A percentile compares a stretch with the other conserved stretches of the same genome.
phyloP scores from a whole-genome alignment of 345 rosid genomes.

The Kernera saxatilis region DNA sequence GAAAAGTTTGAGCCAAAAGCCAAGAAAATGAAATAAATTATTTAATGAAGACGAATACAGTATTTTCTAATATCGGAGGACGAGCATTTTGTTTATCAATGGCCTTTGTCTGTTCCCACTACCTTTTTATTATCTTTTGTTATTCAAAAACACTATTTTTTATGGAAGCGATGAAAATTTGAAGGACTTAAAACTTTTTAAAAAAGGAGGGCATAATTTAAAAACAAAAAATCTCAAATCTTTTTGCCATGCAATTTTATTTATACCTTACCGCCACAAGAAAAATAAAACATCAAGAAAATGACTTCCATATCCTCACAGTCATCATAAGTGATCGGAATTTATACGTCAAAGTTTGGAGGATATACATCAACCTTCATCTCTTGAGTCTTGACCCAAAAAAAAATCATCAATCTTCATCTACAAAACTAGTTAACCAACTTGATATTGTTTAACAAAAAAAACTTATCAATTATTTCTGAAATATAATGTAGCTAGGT shows the following conservation, averaged over 20 bases:
- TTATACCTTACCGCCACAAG: background rate
- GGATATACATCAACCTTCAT: background rate
- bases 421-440: background rate
- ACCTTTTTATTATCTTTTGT: conserved; percentile 18
- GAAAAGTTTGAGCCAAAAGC: conserved; percentile 26
- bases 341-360: background rate
- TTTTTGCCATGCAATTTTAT: conserved; percentile 13
- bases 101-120: conserved; percentile 23
- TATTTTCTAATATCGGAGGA: conserved; percentile 11
- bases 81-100: conserved; percentile 8
- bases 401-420: background rate
- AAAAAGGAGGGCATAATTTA: conserved; percentile 4
- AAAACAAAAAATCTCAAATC: background rate
- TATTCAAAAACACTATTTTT: conserved; percentile 5
- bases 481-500: background rate
- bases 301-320: background rate
- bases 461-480: background rate
- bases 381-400: background rate
- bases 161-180: conserved; percentile 1
- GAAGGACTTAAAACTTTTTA: background rate
- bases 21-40: conserved; percentile 6
- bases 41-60: background rate
- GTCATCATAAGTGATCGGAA: background rate
- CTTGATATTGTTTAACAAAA: too few relatives aligned
- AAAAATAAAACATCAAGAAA: background rate